phyloP scores from a whole-genome alignment of 1,284 basidiomycete species.

The Ganoderma multipileum region DNA sequence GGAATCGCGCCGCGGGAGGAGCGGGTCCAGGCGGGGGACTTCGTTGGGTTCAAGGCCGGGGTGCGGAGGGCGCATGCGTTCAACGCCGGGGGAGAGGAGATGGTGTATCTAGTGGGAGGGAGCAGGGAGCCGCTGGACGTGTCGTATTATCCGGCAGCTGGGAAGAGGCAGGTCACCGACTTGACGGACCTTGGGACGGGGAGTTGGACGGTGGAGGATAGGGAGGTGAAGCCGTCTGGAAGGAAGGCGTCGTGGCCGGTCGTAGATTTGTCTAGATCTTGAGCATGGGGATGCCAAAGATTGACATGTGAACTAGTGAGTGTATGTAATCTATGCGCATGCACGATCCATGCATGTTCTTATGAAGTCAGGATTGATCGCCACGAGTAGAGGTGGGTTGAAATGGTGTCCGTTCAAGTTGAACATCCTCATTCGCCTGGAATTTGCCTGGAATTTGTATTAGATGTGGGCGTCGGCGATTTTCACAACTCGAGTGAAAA shows the following conservation, averaged over 20 bases:
- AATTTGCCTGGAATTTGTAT: no score
- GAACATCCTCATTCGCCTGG: no score
- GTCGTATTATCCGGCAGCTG: constrained; percentile 31
- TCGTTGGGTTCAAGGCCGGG: constrained; percentile 38
- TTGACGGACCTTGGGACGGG: constrained; percentile 10
- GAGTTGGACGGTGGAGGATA: constrained; percentile 27
- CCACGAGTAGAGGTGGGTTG: no score
- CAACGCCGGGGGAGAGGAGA: constrained; percentile 28
- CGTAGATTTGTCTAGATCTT: not conserved
- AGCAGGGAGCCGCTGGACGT: constrained; percentile 35
- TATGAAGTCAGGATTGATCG: no score
- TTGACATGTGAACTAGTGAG: not conserved
- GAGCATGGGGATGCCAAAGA: not conserved
- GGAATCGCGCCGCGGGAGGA: constrained; percentile 27
- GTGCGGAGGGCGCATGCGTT: constrained; percentile 33
- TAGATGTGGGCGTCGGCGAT: no score
- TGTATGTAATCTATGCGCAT: no score
- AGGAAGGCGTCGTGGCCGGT: constrained; percentile 2
- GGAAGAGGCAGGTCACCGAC: constrained; percentile 27
- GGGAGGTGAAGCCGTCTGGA: constrained; percentile 13
- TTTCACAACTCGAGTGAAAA: no score
- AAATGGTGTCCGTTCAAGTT: no score
- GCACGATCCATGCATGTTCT: no score
- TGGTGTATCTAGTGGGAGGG: constrained; percentile 38
- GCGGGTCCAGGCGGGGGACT: constrained; percentile 35